phyloP scores from a whole-genome alignment of 2,329 filamentous ascomycete genomes.

The Fusarium coffeatum region DNA sequence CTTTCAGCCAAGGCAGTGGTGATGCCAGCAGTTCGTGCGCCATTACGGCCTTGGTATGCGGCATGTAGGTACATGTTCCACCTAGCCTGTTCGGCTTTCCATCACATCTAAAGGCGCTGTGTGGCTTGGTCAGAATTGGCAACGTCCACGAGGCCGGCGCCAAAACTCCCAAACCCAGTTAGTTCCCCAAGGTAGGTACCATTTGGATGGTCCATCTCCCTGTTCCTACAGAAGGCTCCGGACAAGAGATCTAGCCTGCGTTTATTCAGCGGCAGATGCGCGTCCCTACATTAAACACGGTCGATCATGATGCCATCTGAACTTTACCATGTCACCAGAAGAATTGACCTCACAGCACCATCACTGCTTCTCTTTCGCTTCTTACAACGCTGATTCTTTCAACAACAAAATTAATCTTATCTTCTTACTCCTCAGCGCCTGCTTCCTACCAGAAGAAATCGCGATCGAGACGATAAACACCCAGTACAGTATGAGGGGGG shows the following conservation, averaged over 20 bases:
- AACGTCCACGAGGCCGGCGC: constrained; percentile 42
- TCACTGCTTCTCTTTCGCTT: constrained; percentile 3
- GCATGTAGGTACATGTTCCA: constrained; percentile 40
- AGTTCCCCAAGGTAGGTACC: constrained; percentile 20
- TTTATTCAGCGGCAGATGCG: constrained; percentile 44
- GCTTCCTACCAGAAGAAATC: constrained; percentile 20
- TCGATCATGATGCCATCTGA: constrained; percentile 38
- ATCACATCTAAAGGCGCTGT: constrained; percentile 28
- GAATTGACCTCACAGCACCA: constrained; percentile 19
- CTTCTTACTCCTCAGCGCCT: constrained; percentile 17
- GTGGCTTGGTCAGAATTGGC: constrained; percentile 42
- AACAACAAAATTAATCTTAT: constrained; percentile 15
- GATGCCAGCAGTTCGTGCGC: constrained; percentile 32
- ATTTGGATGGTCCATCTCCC: constrained; percentile 27
- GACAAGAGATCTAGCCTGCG: constrained; percentile 35
- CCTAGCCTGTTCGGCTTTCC: constrained; percentile 23
- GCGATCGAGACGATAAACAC: constrained; percentile 21
- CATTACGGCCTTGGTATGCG: constrained; percentile 34
- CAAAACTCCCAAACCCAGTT: constrained; percentile 38
- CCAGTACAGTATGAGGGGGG: constrained; percentile 28
- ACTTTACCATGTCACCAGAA: constrained; percentile 33
- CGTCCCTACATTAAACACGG: constrained; percentile 37
- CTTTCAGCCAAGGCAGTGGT: constrained; percentile 11
- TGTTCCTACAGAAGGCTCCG: constrained; percentile 40
- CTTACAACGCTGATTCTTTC: neutral